These are phyloP conservation scores for Paracoccidioides brasiliensis DNA, from an alignment of 2,329 filamentous ascomycete genomes.

Conservation along the genomic window DNA sequence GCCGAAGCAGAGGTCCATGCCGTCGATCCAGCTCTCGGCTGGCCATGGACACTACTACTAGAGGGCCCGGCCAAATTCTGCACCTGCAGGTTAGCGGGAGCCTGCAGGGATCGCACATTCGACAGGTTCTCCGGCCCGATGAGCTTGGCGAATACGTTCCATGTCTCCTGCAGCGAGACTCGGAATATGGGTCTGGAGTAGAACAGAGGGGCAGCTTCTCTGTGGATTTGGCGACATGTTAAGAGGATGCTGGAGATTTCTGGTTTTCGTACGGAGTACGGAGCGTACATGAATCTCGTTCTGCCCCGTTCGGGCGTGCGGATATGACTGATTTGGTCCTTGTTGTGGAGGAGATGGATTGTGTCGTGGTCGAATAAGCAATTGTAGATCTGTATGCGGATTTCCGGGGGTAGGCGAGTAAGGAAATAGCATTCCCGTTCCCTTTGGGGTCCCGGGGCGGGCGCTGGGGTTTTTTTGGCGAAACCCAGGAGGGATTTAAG, in stretches of 20 bases:
- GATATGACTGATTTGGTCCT: not conserved
- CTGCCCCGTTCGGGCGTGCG: not conserved
- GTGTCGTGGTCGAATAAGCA: not conserved
- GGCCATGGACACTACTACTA: not conserved
- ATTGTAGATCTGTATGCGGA: conserved; percentile 1
- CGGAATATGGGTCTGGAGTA: not conserved
- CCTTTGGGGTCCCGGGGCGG: not conserved
- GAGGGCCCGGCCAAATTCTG: not conserved
- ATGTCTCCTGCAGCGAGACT: not conserved
- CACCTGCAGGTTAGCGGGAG: not conserved
- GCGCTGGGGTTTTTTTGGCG: not conserved
- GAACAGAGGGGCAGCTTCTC: not conserved
- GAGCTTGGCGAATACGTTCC: not conserved
- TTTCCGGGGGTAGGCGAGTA: not conserved
- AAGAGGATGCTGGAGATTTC: not conserved
- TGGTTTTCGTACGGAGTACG: not conserved
- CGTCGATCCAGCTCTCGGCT: not conserved
- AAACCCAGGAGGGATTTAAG: not conserved
- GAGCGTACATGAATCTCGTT: not conserved
- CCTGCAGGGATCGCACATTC: not conserved
- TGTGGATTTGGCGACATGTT: conserved; percentile 2
- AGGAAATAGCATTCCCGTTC: not conserved
- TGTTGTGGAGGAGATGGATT: conserved; percentile 1
- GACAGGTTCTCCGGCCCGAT: not conserved
- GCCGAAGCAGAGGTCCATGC: not conserved